A percentile compares a stretch with the other conserved stretches of the same genome.
These are phyloP conservation scores for Backusella sp. DNA, from an alignment of 192 early-diverging fungal species.

Conservation along the genomic window DNA sequence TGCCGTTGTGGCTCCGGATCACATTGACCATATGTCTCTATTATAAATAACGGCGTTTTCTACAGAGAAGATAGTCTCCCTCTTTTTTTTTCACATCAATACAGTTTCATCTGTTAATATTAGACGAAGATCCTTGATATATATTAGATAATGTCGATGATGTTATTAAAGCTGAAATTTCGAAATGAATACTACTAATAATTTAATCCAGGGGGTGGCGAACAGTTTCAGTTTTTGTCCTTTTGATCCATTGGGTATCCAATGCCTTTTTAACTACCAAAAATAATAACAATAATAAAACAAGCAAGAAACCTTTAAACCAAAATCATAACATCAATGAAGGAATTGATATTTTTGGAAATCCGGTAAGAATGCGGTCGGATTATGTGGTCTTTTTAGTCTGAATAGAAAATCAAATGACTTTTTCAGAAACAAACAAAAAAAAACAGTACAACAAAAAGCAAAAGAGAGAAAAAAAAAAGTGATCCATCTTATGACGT, in stretches of 20 bases:
- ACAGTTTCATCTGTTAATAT: neutral
- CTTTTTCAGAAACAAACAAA: constrained; percentile 6
- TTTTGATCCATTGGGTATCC: neutral
- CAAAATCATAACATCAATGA: neutral
- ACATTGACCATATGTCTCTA: neutral
- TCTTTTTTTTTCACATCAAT: neutral
- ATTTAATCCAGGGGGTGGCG: neutral
- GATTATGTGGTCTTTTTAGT: neutral
- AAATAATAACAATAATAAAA: neutral
- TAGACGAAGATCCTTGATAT: neutral
- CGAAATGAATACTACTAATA: too few relatives aligned
- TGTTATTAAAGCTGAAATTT: neutral
- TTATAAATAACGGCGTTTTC: neutral
- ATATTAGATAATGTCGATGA: neutral
- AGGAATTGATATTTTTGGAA: constrained; percentile 2
- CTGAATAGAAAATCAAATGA: constrained; percentile 4
- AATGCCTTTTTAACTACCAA: neutral
- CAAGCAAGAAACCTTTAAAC: neutral
- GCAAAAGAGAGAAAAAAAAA: neutral
- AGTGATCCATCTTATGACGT: neutral
- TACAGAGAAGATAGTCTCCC: neutral
- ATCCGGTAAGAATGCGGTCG: constrained; percentile 8
- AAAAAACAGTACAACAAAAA: neutral
- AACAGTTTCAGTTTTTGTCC: neutral
- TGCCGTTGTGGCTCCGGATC: neutral